Evolutionary conservation across 164 flowering plant species (phyloP), one percentile per base, ranked within the genome.

Genomic region (Tetrastigma voinierianum): DNA sequence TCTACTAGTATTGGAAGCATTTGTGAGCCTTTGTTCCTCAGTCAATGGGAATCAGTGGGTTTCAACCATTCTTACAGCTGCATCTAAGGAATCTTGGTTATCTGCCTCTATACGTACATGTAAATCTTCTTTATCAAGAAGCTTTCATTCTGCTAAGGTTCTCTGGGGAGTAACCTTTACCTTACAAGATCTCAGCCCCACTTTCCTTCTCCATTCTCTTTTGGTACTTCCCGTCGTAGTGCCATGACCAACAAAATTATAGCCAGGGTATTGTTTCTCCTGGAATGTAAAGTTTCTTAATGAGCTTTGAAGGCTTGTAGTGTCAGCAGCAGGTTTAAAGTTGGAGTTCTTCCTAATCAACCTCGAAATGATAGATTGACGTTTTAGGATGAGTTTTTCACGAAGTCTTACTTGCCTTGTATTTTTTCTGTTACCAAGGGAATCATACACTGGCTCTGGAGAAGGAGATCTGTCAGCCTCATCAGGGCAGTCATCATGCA

Each of bases 211-310:
- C 79, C 86, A 84, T 77, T 62, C 74, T 76, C 69, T 77, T 82
- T 49, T 62, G 75, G 78, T 84, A 61, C 66, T 75, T 17, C 86
- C n/a, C 4, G n/a, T n/a, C 73, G 65, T 4, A 84, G 86, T 1
- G 83, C 88, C 63, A 84, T 59, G 77, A 47, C 83, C 86, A 32
- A 81, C 61, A 51, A 84, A 84, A 63, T 84, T 84, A 66, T 80
- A 77, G 1, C 45, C 66, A 10, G 88, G 88, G 53, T 82, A 82
- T 62, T 82, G 81, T 68, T 67, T 82, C 23, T 62, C n/a, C n/a
- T n/a, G n/a, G 88, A 44, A 84, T 70, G 61, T 80, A 84, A 14
- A 84, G 77, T 68, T 84, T 82, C 74, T 74, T 84, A 43, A 15
- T 57, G 59, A 73, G 52, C 68, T 70, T 80, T 14, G 61, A 13